phyloP scores from a whole-genome alignment of 2,329 filamentous ascomycete genomes.

The Dactylellina haptotyla region DNA sequence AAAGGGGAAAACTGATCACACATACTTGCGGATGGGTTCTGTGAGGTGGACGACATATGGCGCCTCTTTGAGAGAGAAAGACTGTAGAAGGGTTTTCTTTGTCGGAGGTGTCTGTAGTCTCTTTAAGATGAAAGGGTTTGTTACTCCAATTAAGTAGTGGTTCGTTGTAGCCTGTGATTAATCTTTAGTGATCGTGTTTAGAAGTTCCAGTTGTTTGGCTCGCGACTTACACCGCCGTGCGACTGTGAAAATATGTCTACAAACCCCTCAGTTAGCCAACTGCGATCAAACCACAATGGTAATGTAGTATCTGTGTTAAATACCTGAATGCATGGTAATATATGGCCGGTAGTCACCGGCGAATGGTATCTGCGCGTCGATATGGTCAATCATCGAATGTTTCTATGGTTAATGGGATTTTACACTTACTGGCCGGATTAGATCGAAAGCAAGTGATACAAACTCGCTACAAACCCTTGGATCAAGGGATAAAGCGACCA shows the following conservation, averaged over 20 bases:
- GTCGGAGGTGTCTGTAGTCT: conserved; percentile 41
- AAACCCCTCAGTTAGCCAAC: neutral
- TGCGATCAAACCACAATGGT: neutral
- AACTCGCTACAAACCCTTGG: conserved; percentile 58
- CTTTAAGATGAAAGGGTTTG: conserved; percentile 58
- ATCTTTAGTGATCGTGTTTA: neutral
- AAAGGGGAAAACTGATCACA: neutral
- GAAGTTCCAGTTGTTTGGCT: neutral
- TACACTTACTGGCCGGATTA: conserved; percentile 56
- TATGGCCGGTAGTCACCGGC: conserved; percentile 58
- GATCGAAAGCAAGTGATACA: conserved; percentile 57
- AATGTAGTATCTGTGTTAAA: neutral
- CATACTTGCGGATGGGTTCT: conserved; percentile 51
- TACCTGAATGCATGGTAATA: conserved; percentile 58
- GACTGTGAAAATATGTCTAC: conserved; percentile 57
- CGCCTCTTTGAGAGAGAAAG: conserved; percentile 21
- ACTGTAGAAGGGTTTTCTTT: conserved; percentile 22
- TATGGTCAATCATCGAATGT: neutral
- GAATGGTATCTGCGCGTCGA: conserved; percentile 55
- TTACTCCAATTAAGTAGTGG: conserved; percentile 57
- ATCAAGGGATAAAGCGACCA: conserved; percentile 57
- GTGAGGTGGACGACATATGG: conserved; percentile 57
- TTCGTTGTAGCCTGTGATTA: conserved; percentile 55
- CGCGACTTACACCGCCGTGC: conserved; percentile 55
- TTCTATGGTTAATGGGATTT: neutral